These are phyloP conservation scores for Boechera stricta DNA, from an alignment of 345 rosid genomes.

Conservation along the genomic window DNA sequence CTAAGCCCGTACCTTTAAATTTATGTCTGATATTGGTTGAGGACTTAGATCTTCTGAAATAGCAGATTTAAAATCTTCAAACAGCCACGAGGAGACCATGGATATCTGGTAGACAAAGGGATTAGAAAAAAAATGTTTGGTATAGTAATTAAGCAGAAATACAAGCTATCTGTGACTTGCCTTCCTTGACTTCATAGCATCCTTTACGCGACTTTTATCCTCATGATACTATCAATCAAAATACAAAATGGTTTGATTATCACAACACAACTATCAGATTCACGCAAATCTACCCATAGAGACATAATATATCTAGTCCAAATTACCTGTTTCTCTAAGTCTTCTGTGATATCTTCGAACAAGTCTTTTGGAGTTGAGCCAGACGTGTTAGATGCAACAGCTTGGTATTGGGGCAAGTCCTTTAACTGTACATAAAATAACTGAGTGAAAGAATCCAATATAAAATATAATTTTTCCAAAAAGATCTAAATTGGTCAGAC, in stretches of 20 bases:
- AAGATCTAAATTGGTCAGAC: slow-evolving; percentile 29
- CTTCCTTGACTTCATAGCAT: slow-evolving; percentile 79
- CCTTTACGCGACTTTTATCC: slow-evolving; percentile 77
- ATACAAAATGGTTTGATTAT: background rate
- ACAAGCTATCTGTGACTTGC: slow-evolving; percentile 45
- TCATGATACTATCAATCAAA: slow-evolving; percentile 71
- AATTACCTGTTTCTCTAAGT: slow-evolving; percentile 79
- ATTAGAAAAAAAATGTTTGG: slow-evolving; percentile 31
- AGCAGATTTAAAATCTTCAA: slow-evolving; percentile 80
- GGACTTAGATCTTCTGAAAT: slow-evolving; percentile 58
- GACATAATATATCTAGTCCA: slow-evolving; percentile 1
- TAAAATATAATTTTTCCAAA: background rate
- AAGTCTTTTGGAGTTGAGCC: slow-evolving; percentile 96
- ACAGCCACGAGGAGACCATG: slow-evolving; percentile 62
- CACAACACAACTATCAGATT: slow-evolving; percentile 22
- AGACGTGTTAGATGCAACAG: slow-evolving; percentile 83
- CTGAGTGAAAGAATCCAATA: slow-evolving; percentile 24
- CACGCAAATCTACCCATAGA: slow-evolving; percentile 5
- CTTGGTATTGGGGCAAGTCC: slow-evolving; percentile 82
- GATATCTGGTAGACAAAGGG: slow-evolving; percentile 55
- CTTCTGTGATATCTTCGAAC: slow-evolving; percentile 89
- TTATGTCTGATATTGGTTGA: slow-evolving; percentile 70
- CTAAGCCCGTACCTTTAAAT: slow-evolving; percentile 63
- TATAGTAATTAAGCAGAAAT: slow-evolving; percentile 4
- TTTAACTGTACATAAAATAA: slow-evolving; percentile 57